phyloP scores from a whole-genome alignment of 2,329 filamentous ascomycete species.

The Pezicula radicicola region DNA sequence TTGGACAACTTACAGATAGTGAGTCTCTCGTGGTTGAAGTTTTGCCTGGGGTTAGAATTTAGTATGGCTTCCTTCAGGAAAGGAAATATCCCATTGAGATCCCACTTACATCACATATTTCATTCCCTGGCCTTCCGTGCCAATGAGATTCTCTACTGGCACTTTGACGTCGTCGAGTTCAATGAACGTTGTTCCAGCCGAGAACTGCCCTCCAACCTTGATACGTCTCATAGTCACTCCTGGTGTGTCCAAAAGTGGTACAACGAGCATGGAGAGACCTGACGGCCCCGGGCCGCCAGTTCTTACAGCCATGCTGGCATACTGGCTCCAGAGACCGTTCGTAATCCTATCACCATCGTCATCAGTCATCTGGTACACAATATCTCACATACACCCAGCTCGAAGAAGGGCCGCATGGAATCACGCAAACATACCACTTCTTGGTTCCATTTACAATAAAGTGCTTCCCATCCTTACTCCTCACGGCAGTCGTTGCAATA shows the following conservation, averaged over 20 bases:
- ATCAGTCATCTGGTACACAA: neutral
- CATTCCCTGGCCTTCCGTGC: constrained; percentile 69
- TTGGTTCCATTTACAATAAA: constrained; percentile 74
- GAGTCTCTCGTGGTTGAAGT: constrained; percentile 77
- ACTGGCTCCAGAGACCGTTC: constrained; percentile 69
- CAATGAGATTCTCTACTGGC: constrained; percentile 67
- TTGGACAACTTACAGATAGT: constrained; percentile 55
- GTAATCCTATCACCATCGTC: constrained; percentile 50
- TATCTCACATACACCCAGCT: neutral
- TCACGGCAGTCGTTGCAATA: constrained; percentile 64
- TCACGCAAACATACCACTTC: constrained; percentile 54
- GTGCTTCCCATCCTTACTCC: constrained; percentile 58
- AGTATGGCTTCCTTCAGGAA: too few species aligned
- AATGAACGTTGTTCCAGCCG: constrained; percentile 71
- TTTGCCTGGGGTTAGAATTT: constrained; percentile 36
- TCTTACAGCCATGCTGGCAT: constrained; percentile 68
- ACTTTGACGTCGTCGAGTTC: constrained; percentile 74
- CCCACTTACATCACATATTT: constrained; percentile 57
- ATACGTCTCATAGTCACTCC: constrained; percentile 68
- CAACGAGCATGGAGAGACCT: constrained; percentile 65
- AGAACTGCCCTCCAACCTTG: constrained; percentile 62
- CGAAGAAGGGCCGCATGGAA: neutral
- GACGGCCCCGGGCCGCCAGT: constrained; percentile 60
- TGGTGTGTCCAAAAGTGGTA: constrained; percentile 64
- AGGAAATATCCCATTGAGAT: too few species aligned